phyloP scores from a whole-genome alignment of 1,139 yeast species.

The Chernovozyma sophiae-reginae region DNA sequence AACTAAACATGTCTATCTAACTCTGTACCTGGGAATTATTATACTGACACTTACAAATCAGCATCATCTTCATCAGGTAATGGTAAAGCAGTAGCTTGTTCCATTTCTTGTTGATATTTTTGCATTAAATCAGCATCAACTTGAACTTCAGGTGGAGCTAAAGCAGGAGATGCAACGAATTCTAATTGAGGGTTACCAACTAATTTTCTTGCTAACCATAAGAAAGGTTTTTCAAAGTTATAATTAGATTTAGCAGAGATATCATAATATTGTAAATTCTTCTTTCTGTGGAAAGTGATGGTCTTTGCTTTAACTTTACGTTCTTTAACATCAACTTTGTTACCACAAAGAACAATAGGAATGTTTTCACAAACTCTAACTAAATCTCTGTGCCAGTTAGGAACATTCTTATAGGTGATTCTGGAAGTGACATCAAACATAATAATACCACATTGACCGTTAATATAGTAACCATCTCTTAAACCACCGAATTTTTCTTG shows the following conservation, averaged over 20 bases:
- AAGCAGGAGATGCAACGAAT: constrained; percentile 98
- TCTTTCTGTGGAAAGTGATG: constrained; percentile 99
- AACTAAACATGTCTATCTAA: not conserved
- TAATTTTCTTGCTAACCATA: constrained; percentile 99
- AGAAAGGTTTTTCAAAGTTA: constrained; percentile 99
- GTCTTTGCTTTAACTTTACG: constrained; percentile 99
- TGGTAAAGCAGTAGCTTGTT: constrained; percentile 98
- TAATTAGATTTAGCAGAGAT: constrained; percentile 99
- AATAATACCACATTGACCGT: constrained; percentile 99
- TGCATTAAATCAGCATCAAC: constrained; percentile 95
- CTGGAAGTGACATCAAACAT: constrained; percentile 99
- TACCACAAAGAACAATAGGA: constrained; percentile 98
- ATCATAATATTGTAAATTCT: constrained; percentile 98
- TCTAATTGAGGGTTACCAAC: constrained; percentile 98
- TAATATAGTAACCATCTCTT: constrained; percentile 98
- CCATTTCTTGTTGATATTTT: constrained; percentile 99
- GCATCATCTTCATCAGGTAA: constrained; percentile 99
- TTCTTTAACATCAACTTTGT: constrained; percentile 99
- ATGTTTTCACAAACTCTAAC: constrained; percentile 99
- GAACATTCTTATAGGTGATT: constrained; percentile 99
- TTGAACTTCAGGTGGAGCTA: constrained; percentile 99
- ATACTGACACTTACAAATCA: constrained; percentile 62
- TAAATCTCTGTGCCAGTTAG: constrained; percentile 99
- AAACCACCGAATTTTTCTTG: constrained; percentile 99
- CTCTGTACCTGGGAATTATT: not conserved